A percentile compares a stretch with the other conserved stretches of the same genome.
Conservation (phyloP, 2,329 filamentous ascomycete species). For the Didymella exigua region DNA sequence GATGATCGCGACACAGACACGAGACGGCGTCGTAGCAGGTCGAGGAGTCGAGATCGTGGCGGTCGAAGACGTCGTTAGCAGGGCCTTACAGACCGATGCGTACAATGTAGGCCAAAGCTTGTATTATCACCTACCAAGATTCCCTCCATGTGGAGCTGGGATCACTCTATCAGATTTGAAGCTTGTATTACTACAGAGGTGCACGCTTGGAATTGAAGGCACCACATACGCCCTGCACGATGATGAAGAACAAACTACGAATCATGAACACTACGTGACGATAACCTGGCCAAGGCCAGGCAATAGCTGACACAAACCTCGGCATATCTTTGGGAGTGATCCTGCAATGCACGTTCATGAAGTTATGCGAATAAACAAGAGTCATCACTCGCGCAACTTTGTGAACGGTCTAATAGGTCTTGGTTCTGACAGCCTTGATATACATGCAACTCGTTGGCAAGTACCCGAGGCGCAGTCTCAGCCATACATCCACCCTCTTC, state of each 20-base stretch:
- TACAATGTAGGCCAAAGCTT: not conserved
- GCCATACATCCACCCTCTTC: constrained; percentile 7
- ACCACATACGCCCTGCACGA: not conserved
- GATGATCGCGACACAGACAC: constrained; percentile 20
- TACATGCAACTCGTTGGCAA: not conserved
- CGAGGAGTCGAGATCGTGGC: constrained; percentile 25
- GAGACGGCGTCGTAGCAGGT: constrained; percentile 26
- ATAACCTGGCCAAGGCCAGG: no score
- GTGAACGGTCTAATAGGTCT: not conserved
- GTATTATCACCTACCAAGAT: not conserved
- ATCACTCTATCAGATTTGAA: not conserved
- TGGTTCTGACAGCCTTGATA: constrained; percentile 1
- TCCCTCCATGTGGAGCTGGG: not conserved
- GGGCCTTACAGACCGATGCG: not conserved
- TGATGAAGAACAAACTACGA: not conserved
- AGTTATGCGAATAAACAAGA: not conserved
- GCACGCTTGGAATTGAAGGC: not conserved
- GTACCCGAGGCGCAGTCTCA: constrained; percentile 9
- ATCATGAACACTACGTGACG: no score
- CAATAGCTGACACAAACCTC: no score
- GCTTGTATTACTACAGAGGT: constrained; percentile 8
- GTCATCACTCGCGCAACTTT: not conserved
- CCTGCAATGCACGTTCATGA: not conserved
- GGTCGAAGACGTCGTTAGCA: constrained; percentile 5
- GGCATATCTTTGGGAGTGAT: no score